A percentile compares a stretch with the other conserved stretches of the same genome.
phyloP scores from a whole-genome alignment of 2,329 filamentous ascomycete genomes.

The Hypoxylon sp. region DNA sequence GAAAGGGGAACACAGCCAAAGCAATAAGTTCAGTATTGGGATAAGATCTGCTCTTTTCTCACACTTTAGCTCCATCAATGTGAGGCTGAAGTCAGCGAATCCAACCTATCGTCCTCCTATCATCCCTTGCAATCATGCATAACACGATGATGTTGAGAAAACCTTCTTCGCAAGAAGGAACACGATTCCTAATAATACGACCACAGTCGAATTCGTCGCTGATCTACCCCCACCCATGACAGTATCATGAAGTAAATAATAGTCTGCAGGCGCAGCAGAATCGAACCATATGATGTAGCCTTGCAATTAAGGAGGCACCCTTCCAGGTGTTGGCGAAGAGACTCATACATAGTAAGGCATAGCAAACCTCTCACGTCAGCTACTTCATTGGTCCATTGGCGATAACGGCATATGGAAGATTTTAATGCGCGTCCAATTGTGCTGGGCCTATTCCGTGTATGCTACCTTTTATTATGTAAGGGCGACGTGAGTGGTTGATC shows the following conservation, averaged over 20 bases:
- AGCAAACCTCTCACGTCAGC: slow-evolving; percentile 10
- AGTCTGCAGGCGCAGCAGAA: slow-evolving; percentile 4
- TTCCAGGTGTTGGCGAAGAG: not conserved
- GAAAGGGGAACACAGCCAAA: slow-evolving; percentile 10
- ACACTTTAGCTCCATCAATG: slow-evolving; percentile 3
- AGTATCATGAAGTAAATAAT: slow-evolving; percentile 20
- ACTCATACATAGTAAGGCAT: not conserved
- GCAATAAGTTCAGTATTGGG: slow-evolving; percentile 17
- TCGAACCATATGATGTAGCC: slow-evolving; percentile 12
- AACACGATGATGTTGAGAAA: slow-evolving; percentile 4
- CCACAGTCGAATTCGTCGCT: slow-evolving; percentile 5
- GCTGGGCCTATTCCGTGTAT: no score
- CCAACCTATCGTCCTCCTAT: slow-evolving; percentile 4
- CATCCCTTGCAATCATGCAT: not conserved
- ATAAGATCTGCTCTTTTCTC: slow-evolving; percentile 20
- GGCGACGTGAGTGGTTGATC: not conserved
- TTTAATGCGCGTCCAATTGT: no score
- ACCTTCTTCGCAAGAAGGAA: slow-evolving; percentile 5
- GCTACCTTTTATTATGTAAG: not conserved
- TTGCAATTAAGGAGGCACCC: not conserved
- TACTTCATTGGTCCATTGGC: not conserved
- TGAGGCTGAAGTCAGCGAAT: slow-evolving; percentile 12
- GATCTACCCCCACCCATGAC: slow-evolving; percentile 24
- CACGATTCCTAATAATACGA: slow-evolving; percentile 14
- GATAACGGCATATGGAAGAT: not conserved